Evolutionary conservation across 495 filamentous ascomycete genomes (phyloP).

Genomic region (Massariosphaeria phaeospora): DNA sequence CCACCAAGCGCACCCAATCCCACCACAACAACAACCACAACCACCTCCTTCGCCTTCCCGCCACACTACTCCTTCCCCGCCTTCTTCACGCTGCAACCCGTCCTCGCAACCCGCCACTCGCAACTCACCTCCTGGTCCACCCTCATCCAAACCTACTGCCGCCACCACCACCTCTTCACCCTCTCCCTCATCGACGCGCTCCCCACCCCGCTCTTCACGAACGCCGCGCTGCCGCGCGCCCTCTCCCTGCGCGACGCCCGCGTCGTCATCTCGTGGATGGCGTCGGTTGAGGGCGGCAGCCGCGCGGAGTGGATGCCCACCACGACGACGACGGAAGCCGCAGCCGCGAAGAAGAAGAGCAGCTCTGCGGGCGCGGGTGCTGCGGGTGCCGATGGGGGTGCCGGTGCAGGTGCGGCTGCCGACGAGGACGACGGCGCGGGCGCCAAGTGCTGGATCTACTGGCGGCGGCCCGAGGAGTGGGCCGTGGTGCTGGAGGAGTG

Average conservation of each 20-base stretch:
- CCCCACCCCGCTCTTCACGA: constrained; percentile 56
- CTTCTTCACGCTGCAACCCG: constrained; percentile 77
- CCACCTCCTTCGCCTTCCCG: constrained; percentile 33
- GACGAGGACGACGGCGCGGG: constrained; percentile 35
- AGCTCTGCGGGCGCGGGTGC: background rate
- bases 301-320: constrained; percentile 61
- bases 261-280: constrained; percentile 70
- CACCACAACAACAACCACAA: background rate
- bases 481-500: constrained; percentile 50
- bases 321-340: background rate
- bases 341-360: too few relatives aligned
- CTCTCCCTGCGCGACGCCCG: constrained; percentile 59
- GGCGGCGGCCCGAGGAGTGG: constrained; percentile 71
- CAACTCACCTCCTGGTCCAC: constrained; percentile 80
- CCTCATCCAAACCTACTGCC: constrained; percentile 82
- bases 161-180: constrained; percentile 64
- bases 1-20: background rate
- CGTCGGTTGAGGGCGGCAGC: constrained; percentile 54
- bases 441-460: constrained; percentile 57
- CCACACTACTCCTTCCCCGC: constrained; percentile 59
- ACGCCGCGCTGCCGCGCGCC: constrained; percentile 49
- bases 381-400: background rate
- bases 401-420: background rate
- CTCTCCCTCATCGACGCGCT: constrained; percentile 61
- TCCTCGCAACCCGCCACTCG: constrained; percentile 63